These are phyloP conservation scores for Ziziphus jujuba DNA, from an alignment of 306 rosid genomes.

Conservation along the genomic window DNA sequence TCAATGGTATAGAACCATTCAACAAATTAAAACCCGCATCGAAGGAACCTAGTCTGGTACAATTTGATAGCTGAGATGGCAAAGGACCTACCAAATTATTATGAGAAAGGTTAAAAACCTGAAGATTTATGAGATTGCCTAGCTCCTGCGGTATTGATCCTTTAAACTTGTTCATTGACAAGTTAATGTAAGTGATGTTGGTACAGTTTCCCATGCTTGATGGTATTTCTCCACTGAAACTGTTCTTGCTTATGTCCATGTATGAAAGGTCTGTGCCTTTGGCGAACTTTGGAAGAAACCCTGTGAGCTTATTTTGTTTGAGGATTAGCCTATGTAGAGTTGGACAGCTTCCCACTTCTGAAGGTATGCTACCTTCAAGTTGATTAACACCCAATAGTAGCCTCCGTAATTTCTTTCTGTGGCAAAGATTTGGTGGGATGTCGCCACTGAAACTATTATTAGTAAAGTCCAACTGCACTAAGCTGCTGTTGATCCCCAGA, in stretches of 20 bases:
- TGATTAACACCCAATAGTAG: constrained; percentile 60
- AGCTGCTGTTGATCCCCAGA: constrained; percentile 72
- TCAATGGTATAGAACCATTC: constrained; percentile 66
- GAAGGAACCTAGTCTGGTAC: constrained; percentile 46
- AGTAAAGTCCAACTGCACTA: constrained; percentile 55
- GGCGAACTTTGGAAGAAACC: constrained; percentile 61
- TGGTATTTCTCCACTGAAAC: constrained; percentile 55
- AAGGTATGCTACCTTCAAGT: constrained; percentile 63
- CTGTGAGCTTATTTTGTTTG: constrained; percentile 44
- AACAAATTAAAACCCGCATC: constrained; percentile 71
- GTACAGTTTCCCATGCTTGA: constrained; percentile 63
- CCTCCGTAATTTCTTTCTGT: constrained; percentile 45
- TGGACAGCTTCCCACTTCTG: constrained; percentile 61
- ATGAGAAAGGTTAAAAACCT: constrained; percentile 44
- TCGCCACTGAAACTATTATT: constrained; percentile 61
- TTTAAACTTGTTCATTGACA: constrained; percentile 56
- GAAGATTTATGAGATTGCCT: constrained; percentile 57
- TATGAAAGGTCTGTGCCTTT: constrained; percentile 31
- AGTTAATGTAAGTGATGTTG: constrained; percentile 43
- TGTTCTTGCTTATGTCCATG: constrained; percentile 57
- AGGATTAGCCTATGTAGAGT: constrained; percentile 67
- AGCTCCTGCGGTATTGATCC: constrained; percentile 62
- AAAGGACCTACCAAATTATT: constrained; percentile 67
- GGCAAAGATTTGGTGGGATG: constrained; percentile 78
- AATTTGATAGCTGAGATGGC: constrained; percentile 60